phyloP scores from a whole-genome alignment of 179 eudicot species.

The Beta lomatogona region DNA sequence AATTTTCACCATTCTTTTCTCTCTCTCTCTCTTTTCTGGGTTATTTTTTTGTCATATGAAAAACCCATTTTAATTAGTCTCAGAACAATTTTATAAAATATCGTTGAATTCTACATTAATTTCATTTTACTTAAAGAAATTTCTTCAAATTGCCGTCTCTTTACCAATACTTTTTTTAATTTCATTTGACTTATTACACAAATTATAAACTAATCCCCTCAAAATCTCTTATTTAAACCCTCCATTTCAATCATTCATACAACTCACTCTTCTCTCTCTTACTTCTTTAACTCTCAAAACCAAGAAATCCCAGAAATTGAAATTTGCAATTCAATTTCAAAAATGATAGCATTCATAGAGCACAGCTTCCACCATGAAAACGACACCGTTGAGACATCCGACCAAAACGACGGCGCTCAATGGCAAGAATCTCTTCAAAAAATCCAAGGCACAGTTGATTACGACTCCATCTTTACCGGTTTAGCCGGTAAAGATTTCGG shows the following conservation, averaged over 20 bases:
- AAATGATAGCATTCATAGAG: constrained; percentile 70
- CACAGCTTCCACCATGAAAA: constrained; percentile 50
- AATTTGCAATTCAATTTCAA: not conserved
- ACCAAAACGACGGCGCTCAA: constrained; percentile 24
- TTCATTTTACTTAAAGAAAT: constrained; percentile 1
- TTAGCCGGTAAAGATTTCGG: constrained; percentile 69
- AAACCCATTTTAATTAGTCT: not conserved
- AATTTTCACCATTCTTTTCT: not conserved
- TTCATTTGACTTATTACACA: not conserved
- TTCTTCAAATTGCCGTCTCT: constrained; percentile 4
- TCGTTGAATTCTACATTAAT: not conserved
- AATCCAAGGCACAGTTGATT: constrained; percentile 46
- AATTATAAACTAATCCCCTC: constrained; percentile 9
- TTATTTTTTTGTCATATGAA: not conserved
- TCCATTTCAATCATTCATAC: not conserved
- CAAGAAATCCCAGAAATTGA: not conserved
- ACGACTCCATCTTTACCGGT: constrained; percentile 19
- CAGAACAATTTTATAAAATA: not conserved
- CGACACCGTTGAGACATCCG: constrained; percentile 19
- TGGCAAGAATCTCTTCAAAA: constrained; percentile 15
- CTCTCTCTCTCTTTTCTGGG: not conserved
- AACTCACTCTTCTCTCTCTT: not conserved
- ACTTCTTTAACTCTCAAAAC: too few species aligned
- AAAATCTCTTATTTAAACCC: constrained; percentile 23
- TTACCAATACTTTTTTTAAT: not conserved